phyloP scores from a whole-genome alignment of 2,329 filamentous ascomycete species.

The Sphaerulina populicola region DNA sequence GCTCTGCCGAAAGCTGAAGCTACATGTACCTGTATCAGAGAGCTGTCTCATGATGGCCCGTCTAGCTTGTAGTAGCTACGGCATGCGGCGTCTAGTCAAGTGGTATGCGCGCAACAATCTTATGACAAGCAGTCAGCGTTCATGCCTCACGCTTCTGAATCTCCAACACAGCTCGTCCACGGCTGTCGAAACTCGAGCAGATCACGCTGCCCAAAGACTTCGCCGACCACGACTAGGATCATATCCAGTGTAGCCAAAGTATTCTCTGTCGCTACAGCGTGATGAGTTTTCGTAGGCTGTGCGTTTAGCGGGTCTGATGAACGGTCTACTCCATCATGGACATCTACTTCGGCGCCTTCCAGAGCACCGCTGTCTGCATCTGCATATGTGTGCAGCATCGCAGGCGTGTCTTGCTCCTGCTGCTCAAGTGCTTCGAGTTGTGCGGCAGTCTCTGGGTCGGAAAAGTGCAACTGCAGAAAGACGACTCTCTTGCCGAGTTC shows the following conservation, averaged over 20 bases:
- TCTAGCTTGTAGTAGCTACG: background rate
- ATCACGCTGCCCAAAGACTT: constrained; percentile 84
- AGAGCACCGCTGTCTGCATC: background rate
- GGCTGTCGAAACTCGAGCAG: constrained; percentile 59
- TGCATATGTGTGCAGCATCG: background rate
- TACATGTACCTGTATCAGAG: too few species aligned
- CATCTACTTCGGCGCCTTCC: constrained; percentile 28
- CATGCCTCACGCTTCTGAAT: background rate
- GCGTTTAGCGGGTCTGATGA: background rate
- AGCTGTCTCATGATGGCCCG: background rate
- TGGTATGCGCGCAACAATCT: background rate
- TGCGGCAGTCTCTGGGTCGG: constrained; percentile 22
- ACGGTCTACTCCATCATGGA: constrained; percentile 27
- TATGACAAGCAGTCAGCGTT: background rate
- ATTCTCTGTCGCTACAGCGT: constrained; percentile 13
- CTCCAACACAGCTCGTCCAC: constrained; percentile 18
- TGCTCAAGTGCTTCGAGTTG: constrained; percentile 22
- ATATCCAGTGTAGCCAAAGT: constrained; percentile 69
- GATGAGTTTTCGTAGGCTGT: background rate
- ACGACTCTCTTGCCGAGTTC: constrained; percentile 68
- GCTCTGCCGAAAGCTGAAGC: constrained; percentile 1
- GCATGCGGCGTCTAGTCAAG: background rate
- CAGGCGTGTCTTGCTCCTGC: background rate
- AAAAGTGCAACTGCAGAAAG: constrained; percentile 26
- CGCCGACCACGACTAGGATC: constrained; percentile 79